phyloP scores from a whole-genome alignment of 2,329 filamentous ascomycete species.

The Fusarium buharicum region DNA sequence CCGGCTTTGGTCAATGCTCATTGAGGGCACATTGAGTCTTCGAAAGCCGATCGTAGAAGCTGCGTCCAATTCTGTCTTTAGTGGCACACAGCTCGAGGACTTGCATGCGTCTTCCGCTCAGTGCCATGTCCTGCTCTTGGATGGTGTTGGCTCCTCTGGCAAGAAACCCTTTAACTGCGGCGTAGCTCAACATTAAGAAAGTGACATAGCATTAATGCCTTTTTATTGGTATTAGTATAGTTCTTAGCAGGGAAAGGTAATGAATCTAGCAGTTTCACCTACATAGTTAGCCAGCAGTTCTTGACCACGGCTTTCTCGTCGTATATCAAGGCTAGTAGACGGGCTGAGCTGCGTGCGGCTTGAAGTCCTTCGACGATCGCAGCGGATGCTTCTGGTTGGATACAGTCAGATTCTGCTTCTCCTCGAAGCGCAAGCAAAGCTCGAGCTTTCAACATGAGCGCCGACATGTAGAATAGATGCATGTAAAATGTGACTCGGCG shows the following conservation, averaged over 20 bases:
- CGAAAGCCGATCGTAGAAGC: background rate
- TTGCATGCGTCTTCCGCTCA: background rate
- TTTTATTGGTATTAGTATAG: background rate
- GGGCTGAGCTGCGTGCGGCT: background rate
- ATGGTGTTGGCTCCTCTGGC: fast-evolving
- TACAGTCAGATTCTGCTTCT: background rate
- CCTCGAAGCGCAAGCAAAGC: background rate
- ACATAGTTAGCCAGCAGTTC: background rate
- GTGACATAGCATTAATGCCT: background rate
- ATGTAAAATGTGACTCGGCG: too few relatives aligned
- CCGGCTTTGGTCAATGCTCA: fast-evolving
- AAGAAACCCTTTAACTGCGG: background rate
- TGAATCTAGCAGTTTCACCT: background rate
- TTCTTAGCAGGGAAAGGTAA: background rate
- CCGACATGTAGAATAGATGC: background rate
- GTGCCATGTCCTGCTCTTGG: background rate
- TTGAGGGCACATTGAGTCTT: background rate
- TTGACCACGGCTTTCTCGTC: background rate
- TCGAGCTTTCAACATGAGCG: background rate
- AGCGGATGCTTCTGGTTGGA: background rate
- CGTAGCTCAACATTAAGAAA: background rate
- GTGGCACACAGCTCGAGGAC: background rate
- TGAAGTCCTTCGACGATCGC: background rate
- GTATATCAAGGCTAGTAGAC: fast-evolving
- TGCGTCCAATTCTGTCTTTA: background rate